Conservation (phyloP, 352 stramenopile species). For the Pythium vanterpoolii region DNA sequence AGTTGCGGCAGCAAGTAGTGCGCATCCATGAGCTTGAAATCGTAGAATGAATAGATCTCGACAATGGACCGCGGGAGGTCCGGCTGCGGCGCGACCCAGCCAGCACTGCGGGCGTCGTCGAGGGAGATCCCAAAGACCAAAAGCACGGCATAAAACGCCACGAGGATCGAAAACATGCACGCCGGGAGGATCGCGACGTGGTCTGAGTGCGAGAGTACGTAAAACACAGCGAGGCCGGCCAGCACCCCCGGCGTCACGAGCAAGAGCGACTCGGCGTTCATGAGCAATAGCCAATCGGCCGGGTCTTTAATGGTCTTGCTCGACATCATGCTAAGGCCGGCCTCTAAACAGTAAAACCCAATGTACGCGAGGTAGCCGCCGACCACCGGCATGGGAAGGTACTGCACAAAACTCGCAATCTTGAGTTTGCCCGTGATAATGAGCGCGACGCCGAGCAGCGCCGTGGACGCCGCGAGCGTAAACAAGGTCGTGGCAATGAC, state of each 20-base stretch:
- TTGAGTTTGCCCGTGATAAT: conserved; percentile 94
- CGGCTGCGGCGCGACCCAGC: conserved; percentile 90
- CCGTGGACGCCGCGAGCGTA: conserved; percentile 90
- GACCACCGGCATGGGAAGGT: conserved; percentile 96
- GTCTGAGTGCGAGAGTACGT: conserved; percentile 75
- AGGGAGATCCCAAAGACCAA: conserved; percentile 64
- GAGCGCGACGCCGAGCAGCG: conserved; percentile 89
- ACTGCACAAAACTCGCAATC: conserved; percentile 95
- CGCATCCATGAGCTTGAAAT: conserved; percentile 61
- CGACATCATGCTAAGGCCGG: conserved; percentile 86
- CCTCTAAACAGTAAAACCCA: conserved; percentile 89
- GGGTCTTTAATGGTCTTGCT: conserved; percentile 88
- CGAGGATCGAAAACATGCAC: conserved; percentile 89
- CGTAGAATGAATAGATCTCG: conserved; percentile 81
- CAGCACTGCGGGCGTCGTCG: conserved; percentile 86
- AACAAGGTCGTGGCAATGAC: conserved; percentile 94
- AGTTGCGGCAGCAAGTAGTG: conserved; percentile 66
- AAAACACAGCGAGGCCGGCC: conserved; percentile 80
- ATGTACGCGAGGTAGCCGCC: conserved; percentile 98
- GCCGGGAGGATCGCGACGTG: conserved; percentile 81
- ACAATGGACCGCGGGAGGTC: conserved; percentile 50
- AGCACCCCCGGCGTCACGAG: conserved; percentile 86
- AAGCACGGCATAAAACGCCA: conserved; percentile 82
- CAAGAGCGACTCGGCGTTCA: conserved; percentile 67
- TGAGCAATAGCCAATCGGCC: conserved; percentile 80